Evolutionary conservation across 2,329 filamentous ascomycete species (phyloP).

Genomic region (Domatiomyces catenatus): DNA sequence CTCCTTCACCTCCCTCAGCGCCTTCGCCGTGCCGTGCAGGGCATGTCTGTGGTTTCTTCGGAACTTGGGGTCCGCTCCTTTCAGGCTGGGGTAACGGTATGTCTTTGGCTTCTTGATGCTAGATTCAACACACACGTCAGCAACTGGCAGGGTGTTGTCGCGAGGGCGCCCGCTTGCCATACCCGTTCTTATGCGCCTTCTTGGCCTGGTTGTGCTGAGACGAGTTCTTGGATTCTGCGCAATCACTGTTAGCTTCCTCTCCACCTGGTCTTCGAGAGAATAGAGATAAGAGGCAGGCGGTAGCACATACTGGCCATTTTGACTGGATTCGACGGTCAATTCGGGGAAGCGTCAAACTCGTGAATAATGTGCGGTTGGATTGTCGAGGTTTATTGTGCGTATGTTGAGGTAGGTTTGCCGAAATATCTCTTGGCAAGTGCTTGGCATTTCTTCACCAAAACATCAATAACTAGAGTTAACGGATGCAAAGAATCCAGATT

Average conservation of each 20-base stretch:
- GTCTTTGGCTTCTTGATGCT: slow-evolving; percentile 99
- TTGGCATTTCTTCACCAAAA: background rate
- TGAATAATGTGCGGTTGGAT: background rate
- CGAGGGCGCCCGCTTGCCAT: slow-evolving; percentile 29
- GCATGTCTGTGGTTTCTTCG: slow-evolving; percentile 99
- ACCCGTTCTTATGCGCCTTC: slow-evolving; percentile 99
- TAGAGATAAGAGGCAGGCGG: background rate
- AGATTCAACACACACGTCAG: background rate
- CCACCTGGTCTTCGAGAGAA: background rate
- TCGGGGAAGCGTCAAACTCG: background rate
- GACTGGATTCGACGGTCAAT: background rate
- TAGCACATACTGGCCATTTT: background rate
- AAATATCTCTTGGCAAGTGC: background rate
- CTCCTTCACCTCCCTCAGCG: slow-evolving; percentile 95
- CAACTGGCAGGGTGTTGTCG: background rate
- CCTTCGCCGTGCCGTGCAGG: slow-evolving; percentile 96
- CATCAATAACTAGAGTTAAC: background rate
- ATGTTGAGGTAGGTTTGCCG: background rate
- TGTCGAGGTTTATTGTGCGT: background rate
- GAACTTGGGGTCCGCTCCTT: slow-evolving; percentile 99
- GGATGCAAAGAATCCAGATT: background rate
- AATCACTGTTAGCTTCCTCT: background rate
- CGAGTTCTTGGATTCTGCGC: slow-evolving; percentile 95
- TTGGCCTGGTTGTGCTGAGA: slow-evolving; percentile 96
- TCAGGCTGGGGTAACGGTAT: slow-evolving; percentile 94